Conservation (phyloP, 2,329 filamentous ascomycete genomes). For the Colletotrichum phormii region DNA sequence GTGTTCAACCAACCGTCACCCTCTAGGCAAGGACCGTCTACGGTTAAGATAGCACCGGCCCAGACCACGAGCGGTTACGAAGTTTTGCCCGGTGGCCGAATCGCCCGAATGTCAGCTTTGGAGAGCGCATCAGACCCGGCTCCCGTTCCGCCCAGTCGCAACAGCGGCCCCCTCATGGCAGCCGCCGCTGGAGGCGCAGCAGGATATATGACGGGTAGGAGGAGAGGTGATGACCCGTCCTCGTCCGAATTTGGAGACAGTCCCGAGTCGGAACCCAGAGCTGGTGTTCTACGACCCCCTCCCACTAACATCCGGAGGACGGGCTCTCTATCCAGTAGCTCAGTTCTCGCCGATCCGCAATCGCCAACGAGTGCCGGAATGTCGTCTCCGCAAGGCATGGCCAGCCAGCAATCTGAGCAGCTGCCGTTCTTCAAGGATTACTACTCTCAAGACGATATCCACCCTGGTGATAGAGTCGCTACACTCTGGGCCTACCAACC, state of each 20-base stretch:
- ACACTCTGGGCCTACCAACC: slow-evolving; percentile 98
- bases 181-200: slow-evolving; percentile 60
- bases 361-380: slow-evolving; percentile 80
- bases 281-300: slow-evolving; percentile 66
- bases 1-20: slow-evolving; percentile 93
- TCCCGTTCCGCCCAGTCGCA: slow-evolving; percentile 55
- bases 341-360: slow-evolving; percentile 77
- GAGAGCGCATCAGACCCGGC: slow-evolving; percentile 78
- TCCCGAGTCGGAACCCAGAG: slow-evolving; percentile 73
- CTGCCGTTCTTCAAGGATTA: slow-evolving; percentile 98
- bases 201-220: slow-evolving; percentile 55
- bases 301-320: slow-evolving; percentile 74
- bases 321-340: slow-evolving; percentile 90
- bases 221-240: slow-evolving; percentile 67
- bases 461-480: slow-evolving; percentile 88
- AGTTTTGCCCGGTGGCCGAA: slow-evolving; percentile 85
- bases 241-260: slow-evolving; percentile 80
- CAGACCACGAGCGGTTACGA: slow-evolving; percentile 68
- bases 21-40: slow-evolving; percentile 61
- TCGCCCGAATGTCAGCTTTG: slow-evolving; percentile 94
- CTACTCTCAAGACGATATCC: slow-evolving; percentile 96
- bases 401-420: slow-evolving; percentile 94
- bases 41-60: slow-evolving; percentile 50
- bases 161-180: slow-evolving; percentile 40
- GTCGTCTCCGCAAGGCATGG: slow-evolving; percentile 85